Base-by-base conservation (phyloP, 139 green algal species). In the Chlamydomonas asymmetrica region DNA sequence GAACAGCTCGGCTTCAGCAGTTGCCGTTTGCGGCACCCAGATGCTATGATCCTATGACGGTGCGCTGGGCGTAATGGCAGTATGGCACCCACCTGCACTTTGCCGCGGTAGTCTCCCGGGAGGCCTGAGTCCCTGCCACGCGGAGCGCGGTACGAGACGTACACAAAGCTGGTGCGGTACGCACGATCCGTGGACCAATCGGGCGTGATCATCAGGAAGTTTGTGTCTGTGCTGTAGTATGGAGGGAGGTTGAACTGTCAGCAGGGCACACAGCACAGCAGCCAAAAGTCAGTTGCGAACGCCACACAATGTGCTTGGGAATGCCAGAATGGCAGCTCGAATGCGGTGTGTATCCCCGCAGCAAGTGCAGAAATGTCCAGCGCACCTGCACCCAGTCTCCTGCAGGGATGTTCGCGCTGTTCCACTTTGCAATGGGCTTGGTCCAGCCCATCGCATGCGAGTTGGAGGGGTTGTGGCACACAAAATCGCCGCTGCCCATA, bases 391-490 rank as follows among this genome's bases (percentile, higher is more conserved):
- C 63, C 3, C 43, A 71, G 43, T 43, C 3, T 41, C 16, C 4
- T 25, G 41, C 43, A n/a, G n/a, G n/a, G n/a, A 71, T 41, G 4
- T 16, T 8, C 43, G 3, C 27, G 43, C 31, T 43, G 4, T 16
- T 43, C 3, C 57, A 31, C 4, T 9, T 32, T 2, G 65, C 41
- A 10, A 71, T 60, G 29, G 65, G 29, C 0, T 3, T 31, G 29
- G 8, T n/a, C 5, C 57, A 22, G 4, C 43, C 65, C 16, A 71
- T 31, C 41, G 65, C 65, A 41, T 60, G 23, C 18, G 27, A 13
- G 18, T 71, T 13, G 0, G 65, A 5, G 18, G 65, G 31, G 65
- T 71, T 71, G 43, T 43, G 59, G 43, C 43, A 71, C 31, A 71
- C 43, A 10, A 43, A 43, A 29, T 16, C 43, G 38, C 65, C 65